A percentile compares a stretch with the other conserved stretches of the same genome.
These are phyloP conservation scores for Jackrogersella minutella DNA, from an alignment of 495 filamentous ascomycete genomes.

Conservation along the genomic window DNA sequence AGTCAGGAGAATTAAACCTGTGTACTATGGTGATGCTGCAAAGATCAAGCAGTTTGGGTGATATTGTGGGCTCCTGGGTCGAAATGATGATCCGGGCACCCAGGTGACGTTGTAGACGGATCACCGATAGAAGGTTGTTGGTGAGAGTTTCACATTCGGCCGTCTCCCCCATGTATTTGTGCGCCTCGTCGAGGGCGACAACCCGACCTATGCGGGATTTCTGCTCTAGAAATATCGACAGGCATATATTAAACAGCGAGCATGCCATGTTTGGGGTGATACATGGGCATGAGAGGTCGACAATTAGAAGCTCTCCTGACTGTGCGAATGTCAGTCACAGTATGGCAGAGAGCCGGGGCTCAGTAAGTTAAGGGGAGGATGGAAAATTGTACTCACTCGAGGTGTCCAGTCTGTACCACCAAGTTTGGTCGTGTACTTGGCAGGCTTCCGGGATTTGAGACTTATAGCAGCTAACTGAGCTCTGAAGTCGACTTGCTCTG, in stretches of 20 bases:
- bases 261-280: background rate
- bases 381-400: background rate
- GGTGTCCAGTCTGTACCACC: background rate
- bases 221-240: slow-evolving; percentile 1
- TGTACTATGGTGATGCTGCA: slow-evolving; percentile 80
- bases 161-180: slow-evolving; percentile 4
- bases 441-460: background rate
- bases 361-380: too few species aligned
- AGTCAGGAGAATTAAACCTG: slow-evolving; percentile 74
- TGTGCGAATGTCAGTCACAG: background rate
- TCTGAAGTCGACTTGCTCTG: background rate
- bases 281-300: slow-evolving; percentile 4
- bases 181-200: background rate
- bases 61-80: slow-evolving; percentile 83
- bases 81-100: slow-evolving; percentile 72
- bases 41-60: slow-evolving; percentile 70
- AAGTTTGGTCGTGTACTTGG: background rate
- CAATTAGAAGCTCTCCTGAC: background rate
- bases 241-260: slow-evolving; percentile 1
- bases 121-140: slow-evolving; percentile 66
- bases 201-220: background rate
- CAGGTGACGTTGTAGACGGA: slow-evolving; percentile 76
- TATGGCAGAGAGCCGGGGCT: too few species aligned
- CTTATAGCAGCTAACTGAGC: background rate
- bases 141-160: slow-evolving; percentile 56